Evolutionary conservation across 805 yeast species (phyloP), one percentile per base, ranked within the genome.

Genomic region (Candida boidinii): DNA sequence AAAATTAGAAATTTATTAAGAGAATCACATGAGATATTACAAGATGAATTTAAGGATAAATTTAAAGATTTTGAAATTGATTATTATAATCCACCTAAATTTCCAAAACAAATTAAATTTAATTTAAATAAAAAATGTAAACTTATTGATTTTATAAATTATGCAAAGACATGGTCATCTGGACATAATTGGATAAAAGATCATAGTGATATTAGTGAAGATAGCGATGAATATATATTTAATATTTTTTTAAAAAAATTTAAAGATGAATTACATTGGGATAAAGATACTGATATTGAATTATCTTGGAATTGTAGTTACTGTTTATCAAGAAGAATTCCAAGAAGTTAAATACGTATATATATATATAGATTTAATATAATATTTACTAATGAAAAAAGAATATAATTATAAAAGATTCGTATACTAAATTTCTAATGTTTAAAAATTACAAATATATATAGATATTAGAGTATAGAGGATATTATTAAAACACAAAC

Each of bases 231-330:
- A 4, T 54, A 51, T 29, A 21, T 49, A 10, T 37, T 45, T 20
- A 36, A 27, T 9, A 26, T 40, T 14, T 37, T 49, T 46, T 37
- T 35, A 28, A 34, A 42, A 2, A 52, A 49, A 14, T 31, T 48
- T 9, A 25, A 24, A 3, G 30, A 35, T 11, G 48, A 45, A 12
- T 57, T 69, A 35, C 70, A 69, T 4, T 69, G 82, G 70, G 51
- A 53, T 11, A 62, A 60, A 15, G 58, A 56, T n/a, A 56, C 62
- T 1, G 53, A 54, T 18, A 40, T 72, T 16, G 60, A 60, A n/a
- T 58, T 70, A 11, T 64, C 67, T 15, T 76, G 77, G 73, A 70
- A 70, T 2, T 29, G 84, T 0, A 68, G 70, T 23, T 73, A 70
- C 45, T 62, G 66, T 4, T 61, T 74, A 45, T 72, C 76, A 5